Evolutionary conservation across 2,329 filamentous ascomycete genomes (phyloP).

Genomic region (Aureobasidium zeae): DNA sequence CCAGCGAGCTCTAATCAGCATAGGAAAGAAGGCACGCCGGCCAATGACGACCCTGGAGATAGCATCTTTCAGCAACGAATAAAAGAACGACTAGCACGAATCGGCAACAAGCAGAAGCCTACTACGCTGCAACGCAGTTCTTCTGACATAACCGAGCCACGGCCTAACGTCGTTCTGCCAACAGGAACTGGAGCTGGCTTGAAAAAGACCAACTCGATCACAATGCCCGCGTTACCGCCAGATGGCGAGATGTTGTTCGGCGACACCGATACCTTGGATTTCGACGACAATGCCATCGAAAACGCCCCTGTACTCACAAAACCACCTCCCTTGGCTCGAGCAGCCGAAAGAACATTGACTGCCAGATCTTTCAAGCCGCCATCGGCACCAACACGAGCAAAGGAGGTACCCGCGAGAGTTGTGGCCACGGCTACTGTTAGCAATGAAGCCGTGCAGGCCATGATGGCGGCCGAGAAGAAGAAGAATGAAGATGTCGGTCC

Average conservation of each 20-base stretch:
- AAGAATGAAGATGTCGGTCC: constrained; percentile 42
- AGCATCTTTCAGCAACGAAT: constrained; percentile 20
- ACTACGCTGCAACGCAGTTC: constrained; percentile 7
- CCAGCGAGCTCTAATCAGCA: neutral
- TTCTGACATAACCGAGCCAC: constrained; percentile 9
- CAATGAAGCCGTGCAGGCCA: constrained; percentile 4
- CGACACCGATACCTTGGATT: too few relatives aligned
- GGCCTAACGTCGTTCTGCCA: neutral
- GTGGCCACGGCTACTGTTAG: constrained; percentile 15
- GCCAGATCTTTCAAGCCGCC: constrained; percentile 25
- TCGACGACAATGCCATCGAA: neutral
- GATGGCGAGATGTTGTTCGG: neutral
- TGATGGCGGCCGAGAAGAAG: constrained; percentile 17
- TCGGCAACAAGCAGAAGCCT: constrained; percentile 22
- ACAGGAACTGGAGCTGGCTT: constrained; percentile 8
- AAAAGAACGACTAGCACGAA: constrained; percentile 24
- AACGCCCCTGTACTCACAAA: neutral
- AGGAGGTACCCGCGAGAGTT: too few relatives aligned
- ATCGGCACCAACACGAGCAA: too few relatives aligned
- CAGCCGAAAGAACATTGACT: constrained; percentile 16
- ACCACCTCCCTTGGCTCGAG: neutral
- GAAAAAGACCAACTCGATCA: constrained; percentile 1
- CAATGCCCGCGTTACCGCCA: too few relatives aligned
- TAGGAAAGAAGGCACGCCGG: neutral
- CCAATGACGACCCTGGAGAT: constrained; percentile 13